Base-by-base conservation (phyloP, 371 early-diverging fungal species). In the Mucor plumbeus region DNA sequence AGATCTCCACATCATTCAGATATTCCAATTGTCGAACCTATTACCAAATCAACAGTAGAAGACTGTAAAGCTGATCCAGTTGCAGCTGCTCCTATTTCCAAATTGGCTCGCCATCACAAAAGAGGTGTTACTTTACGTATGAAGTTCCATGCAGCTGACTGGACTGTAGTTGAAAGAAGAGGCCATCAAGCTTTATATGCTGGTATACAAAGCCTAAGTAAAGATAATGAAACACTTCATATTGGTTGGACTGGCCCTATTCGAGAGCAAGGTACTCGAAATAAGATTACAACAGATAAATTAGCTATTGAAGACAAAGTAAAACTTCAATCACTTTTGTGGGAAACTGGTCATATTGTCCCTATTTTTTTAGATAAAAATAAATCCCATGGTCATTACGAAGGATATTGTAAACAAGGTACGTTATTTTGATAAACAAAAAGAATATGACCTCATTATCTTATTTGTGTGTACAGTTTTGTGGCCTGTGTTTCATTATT, bases 401-500 rank as follows among this genome's bases (percentile, higher is more conserved):
- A 94, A 79, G 97, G 93, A 7, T 96, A 89, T 80, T 97, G 93
- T 90, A 97, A 94, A 86, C 83, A 87, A 64, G 90, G 94, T 90
- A 88, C 9, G 53, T 14, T 26, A 50, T 50, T 11, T 21, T 50
- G 26, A 14, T 53, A 57, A 64, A 33, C 41, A 43, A 55, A 17
- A 40, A 39, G 56, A 10, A n/a, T 56, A 56, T 53, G 53, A 53
- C 53, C 53, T 53, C 53, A 53, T 53, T 34, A 38, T 14, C 19
- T 54, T 54, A 8, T 33, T 21, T 38, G 41, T 50, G 63, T 54
- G 6, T 44, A 11, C 40, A 67, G 68, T 90, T 26, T 88, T 99
- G 33, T 99, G 99, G 99, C 99, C 99, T 0, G 77, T 99, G 61
- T 92, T 99, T 61, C 99, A 99, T 83, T 98, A 98, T 73, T 86